phyloP scores from a whole-genome alignment of 139 green algal species.

The Edaphochlamys debaryana region DNA sequence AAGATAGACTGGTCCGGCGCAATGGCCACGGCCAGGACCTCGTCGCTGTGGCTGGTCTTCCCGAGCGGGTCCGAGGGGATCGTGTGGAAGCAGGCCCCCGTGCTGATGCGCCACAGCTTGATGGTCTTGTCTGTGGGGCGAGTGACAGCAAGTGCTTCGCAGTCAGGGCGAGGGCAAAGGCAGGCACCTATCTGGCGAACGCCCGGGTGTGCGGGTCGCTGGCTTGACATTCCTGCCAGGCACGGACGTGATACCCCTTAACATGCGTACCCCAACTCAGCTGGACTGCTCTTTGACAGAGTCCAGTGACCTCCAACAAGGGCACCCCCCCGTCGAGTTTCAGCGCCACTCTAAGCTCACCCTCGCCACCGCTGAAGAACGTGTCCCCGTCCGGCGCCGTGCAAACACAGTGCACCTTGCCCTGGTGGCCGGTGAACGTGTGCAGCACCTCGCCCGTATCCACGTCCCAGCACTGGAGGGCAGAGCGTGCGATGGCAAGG shows the following conservation, averaged over 20 bases:
- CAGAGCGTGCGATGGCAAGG: neutral
- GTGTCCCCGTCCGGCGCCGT: constrained; percentile 49
- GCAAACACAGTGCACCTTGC: constrained; percentile 56
- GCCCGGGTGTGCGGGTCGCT: no score
- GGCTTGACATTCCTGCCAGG: no score
- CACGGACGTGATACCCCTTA: no score
- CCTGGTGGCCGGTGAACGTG: constrained; percentile 58
- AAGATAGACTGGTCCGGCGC: constrained; percentile 46
- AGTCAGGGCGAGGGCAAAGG: no score
- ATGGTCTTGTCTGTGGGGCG: constrained; percentile 51
- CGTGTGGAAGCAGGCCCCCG: constrained; percentile 48
- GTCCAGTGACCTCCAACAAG: no score
- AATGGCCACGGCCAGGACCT: constrained; percentile 51
- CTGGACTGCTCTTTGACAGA: no score
- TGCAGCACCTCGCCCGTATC: constrained; percentile 40
- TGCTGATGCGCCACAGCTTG: constrained; percentile 56
- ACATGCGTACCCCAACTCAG: no score
- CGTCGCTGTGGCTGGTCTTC: constrained; percentile 45
- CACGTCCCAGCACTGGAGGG: constrained; percentile 59
- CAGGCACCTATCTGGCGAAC: no score
- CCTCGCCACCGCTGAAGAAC: constrained; percentile 39
- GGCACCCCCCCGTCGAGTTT: no score
- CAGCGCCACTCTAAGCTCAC: no score
- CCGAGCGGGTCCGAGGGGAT: constrained; percentile 28
- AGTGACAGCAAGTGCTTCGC: no score